A percentile compares a stretch with the other conserved stretches of the same genome.
phyloP scores from a whole-genome alignment of 805 yeast species.

The Metschnikowia shivogae region DNA sequence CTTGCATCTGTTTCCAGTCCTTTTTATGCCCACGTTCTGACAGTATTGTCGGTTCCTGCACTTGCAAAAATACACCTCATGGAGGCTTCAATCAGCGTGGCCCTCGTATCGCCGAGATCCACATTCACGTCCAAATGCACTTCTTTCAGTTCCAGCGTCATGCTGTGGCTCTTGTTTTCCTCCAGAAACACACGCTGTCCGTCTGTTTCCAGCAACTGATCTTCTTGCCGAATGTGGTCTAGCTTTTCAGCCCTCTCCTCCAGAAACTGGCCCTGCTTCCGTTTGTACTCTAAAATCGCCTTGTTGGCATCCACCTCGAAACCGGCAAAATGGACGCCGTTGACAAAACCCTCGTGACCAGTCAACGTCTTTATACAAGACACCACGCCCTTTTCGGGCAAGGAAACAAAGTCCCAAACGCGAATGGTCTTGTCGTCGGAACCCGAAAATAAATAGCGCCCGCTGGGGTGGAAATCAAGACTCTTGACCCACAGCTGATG shows the following conservation, averaged over 20 bases:
- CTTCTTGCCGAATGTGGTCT: slow-evolving; percentile 14
- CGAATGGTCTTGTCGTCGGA: slow-evolving; percentile 76
- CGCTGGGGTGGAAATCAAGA: slow-evolving; percentile 69
- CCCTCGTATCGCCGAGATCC: neutral
- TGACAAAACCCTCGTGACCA: slow-evolving; percentile 76
- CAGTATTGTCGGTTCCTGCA: slow-evolving; percentile 57
- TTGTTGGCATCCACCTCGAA: slow-evolving; percentile 22
- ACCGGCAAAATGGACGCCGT: slow-evolving; percentile 52
- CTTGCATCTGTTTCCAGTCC: neutral
- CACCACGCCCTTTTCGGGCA: slow-evolving; percentile 41
- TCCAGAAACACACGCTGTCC: too few relatives aligned
- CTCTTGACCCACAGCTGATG: slow-evolving; percentile 87
- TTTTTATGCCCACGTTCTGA: slow-evolving; percentile 49
- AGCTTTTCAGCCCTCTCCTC: slow-evolving; percentile 21
- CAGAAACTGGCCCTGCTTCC: neutral
- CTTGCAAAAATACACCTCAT: slow-evolving; percentile 63
- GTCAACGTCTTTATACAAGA: slow-evolving; percentile 43
- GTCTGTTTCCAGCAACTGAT: too few relatives aligned
- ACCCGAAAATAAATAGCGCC: slow-evolving; percentile 62
- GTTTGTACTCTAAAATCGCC: slow-evolving; percentile 10
- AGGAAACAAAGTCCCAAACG: slow-evolving; percentile 64
- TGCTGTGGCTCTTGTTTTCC: too few relatives aligned
- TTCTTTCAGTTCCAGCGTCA: too few relatives aligned
- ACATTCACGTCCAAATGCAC: too few relatives aligned
- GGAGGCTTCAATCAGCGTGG: slow-evolving; percentile 31